Conservation (phyloP, 2,329 filamentous ascomycete genomes). For the Microcyclospora pomicola region DNA sequence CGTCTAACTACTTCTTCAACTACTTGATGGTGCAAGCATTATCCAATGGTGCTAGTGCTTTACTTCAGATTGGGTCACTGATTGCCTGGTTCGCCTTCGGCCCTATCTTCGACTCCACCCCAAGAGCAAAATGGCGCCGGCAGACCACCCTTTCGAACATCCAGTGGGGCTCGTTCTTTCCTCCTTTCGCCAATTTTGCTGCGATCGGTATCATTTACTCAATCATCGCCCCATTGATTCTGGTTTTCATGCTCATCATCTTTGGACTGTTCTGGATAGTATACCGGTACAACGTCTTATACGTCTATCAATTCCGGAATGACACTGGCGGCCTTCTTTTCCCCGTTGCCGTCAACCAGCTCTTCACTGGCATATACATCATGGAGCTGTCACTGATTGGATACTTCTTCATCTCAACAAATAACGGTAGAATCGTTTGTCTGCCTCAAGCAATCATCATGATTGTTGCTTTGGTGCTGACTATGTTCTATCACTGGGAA, state of each 20-base stretch:
- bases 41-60: conserved; percentile 75
- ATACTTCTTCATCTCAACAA: conserved; percentile 65
- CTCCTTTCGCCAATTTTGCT: conserved; percentile 90
- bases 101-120: conserved; percentile 69
- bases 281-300: conserved; percentile 92
- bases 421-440: conserved; percentile 45
- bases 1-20: conserved; percentile 94
- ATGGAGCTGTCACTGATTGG: conserved; percentile 87
- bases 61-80: conserved; percentile 71
- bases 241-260: conserved; percentile 84
- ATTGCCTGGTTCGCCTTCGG: conserved; percentile 70
- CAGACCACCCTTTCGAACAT: conserved; percentile 65
- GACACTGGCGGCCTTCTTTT: conserved; percentile 91
- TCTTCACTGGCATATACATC: conserved; percentile 86
- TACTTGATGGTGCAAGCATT: conserved; percentile 95
- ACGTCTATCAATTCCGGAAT: conserved; percentile 75
- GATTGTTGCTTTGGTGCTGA: conserved; percentile 60
- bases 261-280: conserved; percentile 87
- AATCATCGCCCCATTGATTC: conserved; percentile 77
- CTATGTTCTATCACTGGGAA: conserved; percentile 61
- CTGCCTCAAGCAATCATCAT: conserved; percentile 70
- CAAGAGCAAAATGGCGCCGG: conserved; percentile 67
- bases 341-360: conserved; percentile 83
- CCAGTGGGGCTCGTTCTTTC: conserved; percentile 88
- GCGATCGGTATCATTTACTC: conserved; percentile 80